Percentiles rank a stretch among this genome's conserved stretches.
phyloP scores from a whole-genome alignment of 2,329 filamentous ascomycete species.

The Calcarisporium arbuscula region DNA sequence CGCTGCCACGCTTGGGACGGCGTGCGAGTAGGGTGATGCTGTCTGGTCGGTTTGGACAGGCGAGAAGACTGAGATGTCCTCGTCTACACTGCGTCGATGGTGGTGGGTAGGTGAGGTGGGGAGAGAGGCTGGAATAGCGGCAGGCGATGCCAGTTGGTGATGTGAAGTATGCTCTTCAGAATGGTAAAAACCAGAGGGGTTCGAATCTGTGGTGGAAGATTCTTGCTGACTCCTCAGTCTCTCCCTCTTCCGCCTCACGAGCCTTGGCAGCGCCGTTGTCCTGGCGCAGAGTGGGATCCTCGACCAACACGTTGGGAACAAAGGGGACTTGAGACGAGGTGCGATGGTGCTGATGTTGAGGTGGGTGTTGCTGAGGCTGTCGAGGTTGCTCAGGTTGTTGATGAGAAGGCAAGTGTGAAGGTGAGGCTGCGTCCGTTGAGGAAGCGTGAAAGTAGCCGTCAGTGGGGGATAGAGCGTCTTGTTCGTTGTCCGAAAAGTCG shows the following conservation, averaged over 20 bases:
- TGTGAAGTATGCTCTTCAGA: too few relatives aligned
- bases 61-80: slow-evolving; percentile 10
- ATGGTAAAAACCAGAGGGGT: slow-evolving; percentile 6
- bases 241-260: slow-evolving; percentile 36
- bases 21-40: neutral
- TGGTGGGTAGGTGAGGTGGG: slow-evolving; percentile 10
- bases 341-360: slow-evolving; percentile 14
- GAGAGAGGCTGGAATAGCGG: slow-evolving; percentile 7
- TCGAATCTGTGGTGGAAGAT: slow-evolving; percentile 6
- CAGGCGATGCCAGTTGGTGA: slow-evolving; percentile 7
- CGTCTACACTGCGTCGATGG: slow-evolving; percentile 17
- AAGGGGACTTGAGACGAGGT: slow-evolving; percentile 31
- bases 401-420: slow-evolving; percentile 15
- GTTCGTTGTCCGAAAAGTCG: slow-evolving; percentile 29
- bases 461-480: slow-evolving; percentile 39
- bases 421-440: slow-evolving; percentile 15
- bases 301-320: slow-evolving; percentile 42
- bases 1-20: slow-evolving; percentile 1
- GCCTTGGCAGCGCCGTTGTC: slow-evolving; percentile 33
- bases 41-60: slow-evolving; percentile 1
- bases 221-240: too few relatives aligned
- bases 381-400: slow-evolving; percentile 14
- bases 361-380: slow-evolving; percentile 15
- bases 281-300: slow-evolving; percentile 38
- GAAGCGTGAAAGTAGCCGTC: slow-evolving; percentile 45